A percentile compares a stretch with the other conserved stretches of the same genome.
phyloP scores from a whole-genome alignment of 129 eudicot species.

The Solidago caesia region DNA sequence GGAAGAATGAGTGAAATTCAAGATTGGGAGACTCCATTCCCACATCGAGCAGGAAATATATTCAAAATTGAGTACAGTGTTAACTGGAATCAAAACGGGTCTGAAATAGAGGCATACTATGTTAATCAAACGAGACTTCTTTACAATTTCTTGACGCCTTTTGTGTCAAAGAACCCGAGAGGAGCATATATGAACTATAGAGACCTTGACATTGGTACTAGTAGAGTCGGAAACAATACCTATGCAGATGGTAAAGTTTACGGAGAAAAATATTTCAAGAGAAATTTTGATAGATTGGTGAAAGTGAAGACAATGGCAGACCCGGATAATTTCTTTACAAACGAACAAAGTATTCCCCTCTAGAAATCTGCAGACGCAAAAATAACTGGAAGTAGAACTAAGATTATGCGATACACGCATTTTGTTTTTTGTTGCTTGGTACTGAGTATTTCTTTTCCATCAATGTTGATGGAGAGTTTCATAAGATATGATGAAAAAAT shows the following conservation, averaged over 20 bases:
- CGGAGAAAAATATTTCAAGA: slow-evolving; percentile 42
- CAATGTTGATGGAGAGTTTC: too few species aligned
- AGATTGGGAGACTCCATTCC: slow-evolving; percentile 42
- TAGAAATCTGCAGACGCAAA: neutral
- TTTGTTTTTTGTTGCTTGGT: too few species aligned
- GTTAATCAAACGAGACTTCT: slow-evolving; percentile 33
- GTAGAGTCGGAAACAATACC: slow-evolving; percentile 26
- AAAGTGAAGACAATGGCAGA: slow-evolving; percentile 40
- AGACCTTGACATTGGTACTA: slow-evolving; percentile 42
- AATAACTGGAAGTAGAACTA: too few species aligned
- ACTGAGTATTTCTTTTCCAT: too few species aligned
- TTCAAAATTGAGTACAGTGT: slow-evolving; percentile 37
- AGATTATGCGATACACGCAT: too few species aligned
- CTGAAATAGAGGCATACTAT: slow-evolving; percentile 18
- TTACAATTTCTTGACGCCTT: slow-evolving; percentile 40
- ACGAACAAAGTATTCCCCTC: slow-evolving; percentile 48
- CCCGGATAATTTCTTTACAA: slow-evolving; percentile 34
- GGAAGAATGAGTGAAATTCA: slow-evolving; percentile 47
- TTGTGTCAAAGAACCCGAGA: slow-evolving; percentile 37
- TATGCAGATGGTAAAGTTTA: slow-evolving; percentile 37
- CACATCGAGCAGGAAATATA: slow-evolving; percentile 41
- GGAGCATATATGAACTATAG: slow-evolving; percentile 41
- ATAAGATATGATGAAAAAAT: too few species aligned
- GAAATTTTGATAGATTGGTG: slow-evolving; percentile 42
- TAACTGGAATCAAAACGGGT: slow-evolving; percentile 37